Base-by-base conservation (phyloP, 352 stramenopile species). In the Phytophthora nicotianae region DNA sequence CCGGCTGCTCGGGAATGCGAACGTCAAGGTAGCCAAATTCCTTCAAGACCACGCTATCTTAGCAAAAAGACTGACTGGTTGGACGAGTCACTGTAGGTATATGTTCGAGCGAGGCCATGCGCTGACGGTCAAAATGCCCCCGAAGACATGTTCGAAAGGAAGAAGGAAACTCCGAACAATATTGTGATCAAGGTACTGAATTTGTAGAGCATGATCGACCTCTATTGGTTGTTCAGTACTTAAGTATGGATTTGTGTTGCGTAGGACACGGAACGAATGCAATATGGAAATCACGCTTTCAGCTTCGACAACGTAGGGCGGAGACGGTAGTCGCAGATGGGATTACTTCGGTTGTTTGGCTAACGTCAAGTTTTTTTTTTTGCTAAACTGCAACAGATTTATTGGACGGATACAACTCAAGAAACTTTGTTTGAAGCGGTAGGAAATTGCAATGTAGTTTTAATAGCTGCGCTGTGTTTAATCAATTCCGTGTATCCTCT, bases 241-340 rank as follows among this genome's bases (percentile, higher is more conserved):
- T 52, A 26, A n/a, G 7, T 2, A 6, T 19, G 10, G 19, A 23
- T 16, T 35, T 47, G 14, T 17, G 49, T 56, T 27, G 24, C n/a
- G 24, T 43, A 90, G 81, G 83, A 94, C 58, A 90, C 83, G 1
- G 86, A 94, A 51, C 80, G 81, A 33, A 90, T 91, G 76, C 86
- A 94, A 67, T 93, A 94, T 21, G 86, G 83, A 19, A 91, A 94
- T 56, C 86, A 94, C 66, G 86, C 86, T 4, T 94, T 94, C 54
- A 92, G 83, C 43, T 94, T 94, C 52, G 86, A 94, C 50, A 89
- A 94, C 43, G 81, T 89, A 70, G 13, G 27, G 16, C 8, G 5
- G 2, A 47, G n/a, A 35, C 47, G 10, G 29, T 9, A 35, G 13
- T 35, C 29, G 29, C 9, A 24, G 3, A 5, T 38, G 11, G 32